Evolutionary conservation across 441 rosid genomes (phyloP).

Genomic region (Euphorbia celastroides): DNA sequence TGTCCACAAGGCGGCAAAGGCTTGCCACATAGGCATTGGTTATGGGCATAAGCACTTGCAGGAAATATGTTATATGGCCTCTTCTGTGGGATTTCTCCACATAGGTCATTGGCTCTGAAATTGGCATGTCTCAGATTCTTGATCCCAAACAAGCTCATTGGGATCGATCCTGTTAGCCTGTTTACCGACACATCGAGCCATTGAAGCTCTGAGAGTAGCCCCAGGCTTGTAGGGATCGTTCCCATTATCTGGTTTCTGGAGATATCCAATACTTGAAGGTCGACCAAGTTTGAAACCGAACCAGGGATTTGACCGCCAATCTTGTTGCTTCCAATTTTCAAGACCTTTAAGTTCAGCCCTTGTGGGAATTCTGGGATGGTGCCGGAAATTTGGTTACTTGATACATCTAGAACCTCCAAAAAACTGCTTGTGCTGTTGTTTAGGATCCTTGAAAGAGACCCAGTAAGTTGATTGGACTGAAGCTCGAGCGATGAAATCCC

Average conservation of each 20-base stretch:
- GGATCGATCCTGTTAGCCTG: conserved; percentile 63
- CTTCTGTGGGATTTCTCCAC: conserved; percentile 94
- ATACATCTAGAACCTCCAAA: conserved; percentile 60
- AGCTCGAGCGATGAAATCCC: conserved; percentile 55
- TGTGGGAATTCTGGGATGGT: conserved; percentile 57
- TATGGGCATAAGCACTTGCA: conserved; percentile 76
- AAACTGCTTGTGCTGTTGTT: conserved; percentile 72
- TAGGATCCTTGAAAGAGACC: conserved; percentile 59
- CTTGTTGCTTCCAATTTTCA: conserved; percentile 73
- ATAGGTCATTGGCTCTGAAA: conserved; percentile 81
- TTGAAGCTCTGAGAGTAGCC: conserved; percentile 47
- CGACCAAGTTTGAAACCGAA: conserved; percentile 70
- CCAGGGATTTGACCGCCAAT: conserved; percentile 66
- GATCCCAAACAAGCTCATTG: conserved; percentile 57
- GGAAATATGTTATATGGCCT: conserved; percentile 83
- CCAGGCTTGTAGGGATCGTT: conserved; percentile 58
- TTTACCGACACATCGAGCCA: conserved; percentile 88
- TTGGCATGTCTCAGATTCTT: conserved; percentile 54
- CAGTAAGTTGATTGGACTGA: conserved; percentile 56
- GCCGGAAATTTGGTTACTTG: conserved; percentile 68
- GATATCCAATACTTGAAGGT: conserved; percentile 58
- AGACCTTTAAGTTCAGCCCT: conserved; percentile 56
- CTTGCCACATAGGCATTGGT: conserved; percentile 88
- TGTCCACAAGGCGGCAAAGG: conserved; percentile 76
- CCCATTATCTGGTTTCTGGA: conserved; percentile 78